These are phyloP conservation scores for Sporothrix sp. DNA, from an alignment of 2,329 filamentous ascomycete genomes.

Conservation along the genomic window DNA sequence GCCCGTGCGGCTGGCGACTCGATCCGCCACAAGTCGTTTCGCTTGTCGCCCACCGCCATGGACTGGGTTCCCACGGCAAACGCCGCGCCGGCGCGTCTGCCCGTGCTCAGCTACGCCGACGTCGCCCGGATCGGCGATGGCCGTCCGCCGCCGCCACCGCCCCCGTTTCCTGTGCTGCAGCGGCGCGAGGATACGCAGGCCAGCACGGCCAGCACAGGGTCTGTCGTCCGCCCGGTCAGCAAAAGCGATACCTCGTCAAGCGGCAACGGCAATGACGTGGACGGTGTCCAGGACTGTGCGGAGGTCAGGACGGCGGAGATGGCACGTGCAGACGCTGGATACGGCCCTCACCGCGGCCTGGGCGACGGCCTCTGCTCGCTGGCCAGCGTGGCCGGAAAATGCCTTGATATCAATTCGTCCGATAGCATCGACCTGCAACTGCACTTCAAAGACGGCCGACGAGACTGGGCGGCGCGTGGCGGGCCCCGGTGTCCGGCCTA, in stretches of 20 bases:
- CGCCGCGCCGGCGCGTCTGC: not conserved
- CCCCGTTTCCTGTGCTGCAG: not conserved
- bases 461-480: too few relatives aligned
- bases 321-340: not conserved
- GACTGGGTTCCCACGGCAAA: not conserved
- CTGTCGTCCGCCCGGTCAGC: not conserved
- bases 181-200: not conserved
- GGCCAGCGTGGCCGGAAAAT: not conserved
- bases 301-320: not conserved
- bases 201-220: not conserved
- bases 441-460: not conserved
- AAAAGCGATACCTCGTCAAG: not conserved
- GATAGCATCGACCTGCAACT: not conserved
- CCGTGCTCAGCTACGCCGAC: constrained; percentile 9
- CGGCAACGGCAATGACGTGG: not conserved
- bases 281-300: not conserved
- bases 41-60: constrained; percentile 1
- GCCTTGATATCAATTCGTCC: not conserved
- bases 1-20: too few relatives aligned
- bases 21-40: too few relatives aligned
- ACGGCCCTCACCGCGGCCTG: not conserved
- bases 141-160: not conserved
- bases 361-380: not conserved
- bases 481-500: too few relatives aligned
- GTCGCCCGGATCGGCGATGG: constrained; percentile 4